These are phyloP conservation scores for Suillus discolor DNA, from an alignment of 768 basidiomycete genomes.

Conservation along the genomic window DNA sequence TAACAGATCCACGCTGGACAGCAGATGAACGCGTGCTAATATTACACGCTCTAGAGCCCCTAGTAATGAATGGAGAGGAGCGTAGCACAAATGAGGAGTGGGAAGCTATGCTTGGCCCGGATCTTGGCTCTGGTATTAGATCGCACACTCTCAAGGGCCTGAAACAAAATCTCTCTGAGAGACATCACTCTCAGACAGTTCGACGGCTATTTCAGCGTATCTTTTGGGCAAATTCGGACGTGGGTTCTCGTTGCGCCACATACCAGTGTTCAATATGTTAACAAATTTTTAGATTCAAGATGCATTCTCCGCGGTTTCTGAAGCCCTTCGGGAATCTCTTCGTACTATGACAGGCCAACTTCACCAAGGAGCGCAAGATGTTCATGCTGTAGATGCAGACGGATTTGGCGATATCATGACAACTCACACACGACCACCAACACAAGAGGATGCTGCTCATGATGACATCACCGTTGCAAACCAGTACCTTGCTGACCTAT, in stretches of 20 bases:
- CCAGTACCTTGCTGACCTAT: slow-evolving; percentile 48
- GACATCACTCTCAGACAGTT: slow-evolving; percentile 15
- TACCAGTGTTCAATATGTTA: neutral
- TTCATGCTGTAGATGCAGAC: slow-evolving; percentile 49
- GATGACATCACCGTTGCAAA: slow-evolving; percentile 30
- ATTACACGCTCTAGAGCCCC: slow-evolving; percentile 63
- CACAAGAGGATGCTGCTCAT: slow-evolving; percentile 30
- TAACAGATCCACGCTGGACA: slow-evolving; percentile 51
- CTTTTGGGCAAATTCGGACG: slow-evolving; percentile 73
- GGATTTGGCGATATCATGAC: slow-evolving; percentile 59
- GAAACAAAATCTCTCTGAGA: slow-evolving; percentile 17
- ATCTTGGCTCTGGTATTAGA: slow-evolving; percentile 61
- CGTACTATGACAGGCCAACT: slow-evolving; percentile 32
- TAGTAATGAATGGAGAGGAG: slow-evolving; percentile 49
- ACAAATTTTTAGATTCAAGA: slow-evolving; percentile 53
- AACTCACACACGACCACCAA: slow-evolving; percentile 32
- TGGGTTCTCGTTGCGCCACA: slow-evolving; percentile 36
- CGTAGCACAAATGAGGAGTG: slow-evolving; percentile 31
- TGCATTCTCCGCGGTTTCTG: slow-evolving; percentile 34
- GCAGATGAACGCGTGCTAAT: slow-evolving; percentile 65
- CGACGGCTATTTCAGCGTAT: slow-evolving; percentile 51
- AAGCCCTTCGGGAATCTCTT: slow-evolving; percentile 45
- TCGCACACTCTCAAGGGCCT: slow-evolving; percentile 48
- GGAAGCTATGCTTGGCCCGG: slow-evolving; percentile 52
- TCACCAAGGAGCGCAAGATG: slow-evolving; percentile 22